Evolutionary conservation across 192 early-diverging fungal species (phyloP).

Genomic region (Coemansia biformis): DNA sequence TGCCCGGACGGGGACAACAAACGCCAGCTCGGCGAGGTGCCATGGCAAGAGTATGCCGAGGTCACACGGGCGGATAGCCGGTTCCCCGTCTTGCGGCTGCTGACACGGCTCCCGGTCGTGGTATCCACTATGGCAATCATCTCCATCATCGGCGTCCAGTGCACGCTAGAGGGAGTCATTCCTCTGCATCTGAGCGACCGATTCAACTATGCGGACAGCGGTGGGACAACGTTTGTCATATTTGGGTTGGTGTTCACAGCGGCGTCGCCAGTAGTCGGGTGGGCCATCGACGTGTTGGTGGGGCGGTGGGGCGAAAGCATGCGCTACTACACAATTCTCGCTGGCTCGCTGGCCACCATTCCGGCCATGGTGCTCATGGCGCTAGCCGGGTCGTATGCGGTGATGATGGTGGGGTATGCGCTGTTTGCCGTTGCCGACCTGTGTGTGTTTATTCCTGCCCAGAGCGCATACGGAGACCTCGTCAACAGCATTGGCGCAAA

Average conservation of each 20-base stretch:
- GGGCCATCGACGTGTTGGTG: conserved; percentile 16
- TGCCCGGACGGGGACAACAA: not conserved
- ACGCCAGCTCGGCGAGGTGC: not conserved
- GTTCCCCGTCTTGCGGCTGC: conserved; percentile 9
- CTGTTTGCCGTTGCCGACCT: conserved; percentile 17
- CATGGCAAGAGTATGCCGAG: not conserved
- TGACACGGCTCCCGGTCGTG: conserved; percentile 19
- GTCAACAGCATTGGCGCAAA: conserved; percentile 19
- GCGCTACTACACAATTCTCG: conserved; percentile 25
- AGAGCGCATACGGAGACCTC: conserved; percentile 39
- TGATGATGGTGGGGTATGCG: conserved; percentile 35
- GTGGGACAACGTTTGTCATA: conserved; percentile 30
- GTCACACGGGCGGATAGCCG: too few species aligned
- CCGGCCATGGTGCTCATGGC: conserved; percentile 15
- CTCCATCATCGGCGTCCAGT: conserved; percentile 23
- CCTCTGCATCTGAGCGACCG: conserved; percentile 26
- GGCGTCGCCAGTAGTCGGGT: conserved; percentile 17
- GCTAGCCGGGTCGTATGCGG: conserved; percentile 14
- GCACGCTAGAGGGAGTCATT: conserved; percentile 29
- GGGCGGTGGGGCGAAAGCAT: conserved; percentile 13
- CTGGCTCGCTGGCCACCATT: conserved; percentile 14
- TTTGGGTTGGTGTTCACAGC: conserved; percentile 24
- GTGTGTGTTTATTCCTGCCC: conserved; percentile 29
- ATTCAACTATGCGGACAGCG: conserved; percentile 5
- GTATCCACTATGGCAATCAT: conserved; percentile 18